These are phyloP conservation scores for Gnaphalium uliginosum DNA, from an alignment of 129 eudicot genomes.

Conservation along the genomic window DNA sequence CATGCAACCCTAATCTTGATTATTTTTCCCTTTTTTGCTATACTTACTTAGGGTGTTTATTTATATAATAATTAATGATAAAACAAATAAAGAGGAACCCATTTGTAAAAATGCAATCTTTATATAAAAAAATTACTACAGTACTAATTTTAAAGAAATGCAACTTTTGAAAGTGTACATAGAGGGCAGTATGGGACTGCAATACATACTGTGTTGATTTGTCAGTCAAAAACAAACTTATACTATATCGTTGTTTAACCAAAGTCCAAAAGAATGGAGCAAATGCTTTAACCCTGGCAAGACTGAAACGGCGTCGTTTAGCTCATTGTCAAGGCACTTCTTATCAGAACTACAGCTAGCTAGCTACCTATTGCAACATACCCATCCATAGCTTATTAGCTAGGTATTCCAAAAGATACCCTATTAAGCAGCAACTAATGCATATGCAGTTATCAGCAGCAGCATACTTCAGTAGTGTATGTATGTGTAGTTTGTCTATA, in stretches of 20 bases:
- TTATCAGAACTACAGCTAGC: conserved; percentile 32
- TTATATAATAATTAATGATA: no score
- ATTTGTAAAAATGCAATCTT: background rate
- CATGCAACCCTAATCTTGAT: conserved; percentile 37
- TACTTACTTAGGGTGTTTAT: background rate
- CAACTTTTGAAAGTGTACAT: background rate
- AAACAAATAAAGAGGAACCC: background rate
- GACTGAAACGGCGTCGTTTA: conserved; percentile 42
- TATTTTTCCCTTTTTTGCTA: conserved; percentile 29
- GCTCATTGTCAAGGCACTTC: conserved; percentile 48
- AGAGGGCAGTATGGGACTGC: conserved; percentile 14
- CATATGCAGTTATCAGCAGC: conserved; percentile 27
- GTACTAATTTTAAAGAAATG: background rate
- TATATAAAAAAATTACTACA: background rate
- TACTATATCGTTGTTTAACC: conserved; percentile 38
- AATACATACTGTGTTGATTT: conserved; percentile 26
- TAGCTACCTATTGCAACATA: conserved; percentile 25
- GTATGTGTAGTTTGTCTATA: conserved; percentile 7
- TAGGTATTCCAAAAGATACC: conserved; percentile 34
- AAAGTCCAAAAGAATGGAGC: conserved; percentile 43
- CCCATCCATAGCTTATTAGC: conserved; percentile 24
- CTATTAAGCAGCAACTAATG: conserved; percentile 16
- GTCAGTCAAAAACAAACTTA: conserved; percentile 35
- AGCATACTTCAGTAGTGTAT: conserved; percentile 35
- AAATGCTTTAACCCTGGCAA: conserved; percentile 30